Conservation (phyloP, 148 eudicot genomes). For the Silene conica region DNA sequence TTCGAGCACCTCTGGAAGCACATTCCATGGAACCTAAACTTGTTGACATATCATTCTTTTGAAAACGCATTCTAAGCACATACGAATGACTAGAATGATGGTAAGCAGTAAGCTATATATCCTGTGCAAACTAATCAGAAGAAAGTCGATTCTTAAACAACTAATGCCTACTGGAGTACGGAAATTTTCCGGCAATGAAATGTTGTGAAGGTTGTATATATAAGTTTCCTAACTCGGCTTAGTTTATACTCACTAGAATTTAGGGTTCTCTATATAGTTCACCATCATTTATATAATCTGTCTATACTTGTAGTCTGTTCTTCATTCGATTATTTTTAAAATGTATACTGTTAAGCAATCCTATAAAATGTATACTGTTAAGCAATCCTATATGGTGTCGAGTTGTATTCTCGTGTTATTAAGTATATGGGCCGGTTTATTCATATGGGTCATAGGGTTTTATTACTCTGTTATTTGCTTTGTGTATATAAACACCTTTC, state of each 20-base stretch:
- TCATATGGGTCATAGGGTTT: too few species aligned
- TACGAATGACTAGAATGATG: too few species aligned
- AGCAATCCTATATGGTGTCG: too few species aligned
- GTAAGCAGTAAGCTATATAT: not conserved
- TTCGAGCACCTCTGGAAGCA: slow-evolving; percentile 64
- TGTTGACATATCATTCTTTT: not conserved
- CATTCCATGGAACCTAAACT: slow-evolving; percentile 60
- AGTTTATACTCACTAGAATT: not conserved
- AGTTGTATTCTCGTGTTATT: too few species aligned
- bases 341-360: too few species aligned
- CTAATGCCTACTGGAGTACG: not conserved
- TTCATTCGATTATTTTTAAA: too few species aligned
- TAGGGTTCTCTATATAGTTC: not conserved
- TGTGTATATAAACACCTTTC: too few species aligned
- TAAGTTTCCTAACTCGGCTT: not conserved
- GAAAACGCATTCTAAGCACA: not conserved
- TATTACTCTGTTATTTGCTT: too few species aligned
- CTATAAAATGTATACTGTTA: too few species aligned
- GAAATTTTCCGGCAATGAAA: not conserved
- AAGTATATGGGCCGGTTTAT: too few species aligned
- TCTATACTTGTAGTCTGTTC: not conserved
- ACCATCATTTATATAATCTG: not conserved
- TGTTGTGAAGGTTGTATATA: not conserved
- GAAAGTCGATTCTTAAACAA: not conserved
- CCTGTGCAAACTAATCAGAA: not conserved